phyloP scores from a whole-genome alignment of 352 stramenopile genomes.

The Globisporangium irregulare region DNA sequence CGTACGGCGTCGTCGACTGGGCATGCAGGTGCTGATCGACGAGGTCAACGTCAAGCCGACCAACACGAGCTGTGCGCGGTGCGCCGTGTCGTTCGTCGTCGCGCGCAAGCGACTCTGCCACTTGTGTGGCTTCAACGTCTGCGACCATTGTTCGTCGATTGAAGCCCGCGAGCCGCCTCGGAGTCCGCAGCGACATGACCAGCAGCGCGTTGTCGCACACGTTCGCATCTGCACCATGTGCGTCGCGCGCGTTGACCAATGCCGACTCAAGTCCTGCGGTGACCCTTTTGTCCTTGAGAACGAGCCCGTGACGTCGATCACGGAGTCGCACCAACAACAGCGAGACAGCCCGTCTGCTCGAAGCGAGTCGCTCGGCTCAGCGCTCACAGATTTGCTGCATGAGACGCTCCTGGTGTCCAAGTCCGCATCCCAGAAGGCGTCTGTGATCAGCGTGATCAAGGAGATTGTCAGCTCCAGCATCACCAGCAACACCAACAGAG shows the following conservation, averaged over 20 bases:
- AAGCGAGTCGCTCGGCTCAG: neutral
- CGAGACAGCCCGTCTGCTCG: neutral
- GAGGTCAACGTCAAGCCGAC: constrained; percentile 7
- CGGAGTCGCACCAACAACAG: neutral
- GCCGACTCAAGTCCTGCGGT: neutral
- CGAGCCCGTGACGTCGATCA: too few relatives aligned
- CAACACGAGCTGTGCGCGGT: constrained; percentile 10
- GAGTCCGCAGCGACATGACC: neutral
- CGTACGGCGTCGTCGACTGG: constrained; percentile 8
- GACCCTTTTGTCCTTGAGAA: too few relatives aligned
- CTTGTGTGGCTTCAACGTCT: too few relatives aligned
- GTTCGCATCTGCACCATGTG: constrained; percentile 13
- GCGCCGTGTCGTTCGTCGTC: constrained; percentile 5
- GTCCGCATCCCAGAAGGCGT: neutral
- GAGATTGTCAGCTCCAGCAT: too few relatives aligned
- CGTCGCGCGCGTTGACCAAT: constrained; percentile 8
- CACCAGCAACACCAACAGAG: too few relatives aligned
- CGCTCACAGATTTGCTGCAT: constrained; percentile 22
- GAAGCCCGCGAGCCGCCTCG: too few relatives aligned
- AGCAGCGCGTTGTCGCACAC: neutral
- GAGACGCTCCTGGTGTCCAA: constrained; percentile 13
- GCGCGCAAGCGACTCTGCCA: constrained; percentile 1
- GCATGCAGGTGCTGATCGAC: constrained; percentile 11
- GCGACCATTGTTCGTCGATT: too few relatives aligned
- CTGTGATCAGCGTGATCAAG: too few relatives aligned